Evolutionary conservation across 2,329 filamentous ascomycete species (phyloP).

Genomic region (Lecanicillium sp.): DNA sequence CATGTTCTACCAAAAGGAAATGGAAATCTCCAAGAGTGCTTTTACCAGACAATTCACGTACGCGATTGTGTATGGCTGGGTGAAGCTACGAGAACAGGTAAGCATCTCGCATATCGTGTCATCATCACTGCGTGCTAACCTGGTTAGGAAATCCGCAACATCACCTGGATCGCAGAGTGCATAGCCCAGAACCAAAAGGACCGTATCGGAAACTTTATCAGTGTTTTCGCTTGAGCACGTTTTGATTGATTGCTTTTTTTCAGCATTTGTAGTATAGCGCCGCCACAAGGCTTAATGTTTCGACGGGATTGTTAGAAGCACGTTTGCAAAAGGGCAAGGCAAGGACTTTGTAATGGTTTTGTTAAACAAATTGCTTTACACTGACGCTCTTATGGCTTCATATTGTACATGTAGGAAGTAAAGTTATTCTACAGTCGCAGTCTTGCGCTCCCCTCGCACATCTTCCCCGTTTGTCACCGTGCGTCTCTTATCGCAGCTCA

Average conservation of each 20-base stretch:
- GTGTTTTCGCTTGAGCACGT: constrained; percentile 63
- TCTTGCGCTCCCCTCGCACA: constrained; percentile 9
- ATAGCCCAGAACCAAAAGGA: constrained; percentile 99
- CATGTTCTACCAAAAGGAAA: constrained; percentile 98
- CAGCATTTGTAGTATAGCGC: constrained; percentile 40
- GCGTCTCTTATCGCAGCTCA: constrained; percentile 28
- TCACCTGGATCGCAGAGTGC: constrained; percentile 99
- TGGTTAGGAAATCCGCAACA: constrained; percentile 90
- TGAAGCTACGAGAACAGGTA: constrained; percentile 95
- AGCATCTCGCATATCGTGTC: constrained; percentile 25
- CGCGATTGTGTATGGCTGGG: constrained; percentile 94
- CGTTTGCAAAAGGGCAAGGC: not conserved
- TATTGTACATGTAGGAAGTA: constrained; percentile 47
- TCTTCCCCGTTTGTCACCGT: constrained; percentile 20
- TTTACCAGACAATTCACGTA: constrained; percentile 96
- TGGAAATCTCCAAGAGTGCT: constrained; percentile 92
- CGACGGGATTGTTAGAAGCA: constrained; percentile 19
- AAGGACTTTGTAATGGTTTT: constrained; percentile 4
- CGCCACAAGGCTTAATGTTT: constrained; percentile 30
- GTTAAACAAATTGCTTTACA: constrained; percentile 7
- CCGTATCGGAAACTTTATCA: constrained; percentile 97
- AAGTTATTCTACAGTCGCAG: constrained; percentile 36
- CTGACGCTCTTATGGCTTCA: constrained; percentile 19
- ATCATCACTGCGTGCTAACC: constrained; percentile 24
- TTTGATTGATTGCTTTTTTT: constrained; percentile 19